These are phyloP conservation scores for Hypoxylon sp. DNA, from an alignment of 2,329 filamentous ascomycete species.

Conservation along the genomic window DNA sequence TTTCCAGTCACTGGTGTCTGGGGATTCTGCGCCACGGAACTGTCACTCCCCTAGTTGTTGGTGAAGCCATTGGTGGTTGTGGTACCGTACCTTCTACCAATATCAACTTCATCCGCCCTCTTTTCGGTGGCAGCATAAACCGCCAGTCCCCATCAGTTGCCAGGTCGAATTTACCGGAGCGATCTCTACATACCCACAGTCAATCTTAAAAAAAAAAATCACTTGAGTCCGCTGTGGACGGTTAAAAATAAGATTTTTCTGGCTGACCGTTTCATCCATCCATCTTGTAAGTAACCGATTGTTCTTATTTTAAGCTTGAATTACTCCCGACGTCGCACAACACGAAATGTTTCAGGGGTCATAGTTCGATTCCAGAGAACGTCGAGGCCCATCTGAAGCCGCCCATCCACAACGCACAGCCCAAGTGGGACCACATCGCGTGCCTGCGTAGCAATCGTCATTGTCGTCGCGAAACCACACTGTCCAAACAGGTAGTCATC, in stretches of 20 bases:
- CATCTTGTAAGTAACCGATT: conserved; percentile 40
- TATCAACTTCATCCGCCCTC: conserved; percentile 4
- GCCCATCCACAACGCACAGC: conserved; percentile 29
- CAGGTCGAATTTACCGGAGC: background rate
- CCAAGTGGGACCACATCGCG: conserved; percentile 42
- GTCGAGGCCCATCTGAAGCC: conserved; percentile 23
- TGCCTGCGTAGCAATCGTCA: conserved; percentile 33
- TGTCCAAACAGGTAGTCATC: conserved; percentile 5
- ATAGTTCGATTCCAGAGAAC: conserved; percentile 32
- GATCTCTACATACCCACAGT: background rate
- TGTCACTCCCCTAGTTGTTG: conserved; percentile 8
- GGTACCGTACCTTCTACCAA: background rate
- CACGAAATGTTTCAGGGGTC: conserved; percentile 42
- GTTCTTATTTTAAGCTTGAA: conserved; percentile 47
- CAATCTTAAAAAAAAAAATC: conserved; percentile 5
- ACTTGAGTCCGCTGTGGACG: conserved; percentile 1
- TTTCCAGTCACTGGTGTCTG: conserved; percentile 44
- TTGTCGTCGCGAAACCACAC: conserved; percentile 25
- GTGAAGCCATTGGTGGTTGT: background rate
- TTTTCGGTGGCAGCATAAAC: background rate
- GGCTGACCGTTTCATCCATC: conserved; percentile 25
- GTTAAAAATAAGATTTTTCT: conserved; percentile 9
- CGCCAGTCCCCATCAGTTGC: background rate
- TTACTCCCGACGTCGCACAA: conserved; percentile 45
- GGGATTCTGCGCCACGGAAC: conserved; percentile 41